Percentiles rank a stretch among this genome's conserved stretches.
Evolutionary conservation across 495 filamentous ascomycete genomes (phyloP).

Genomic region (Aspergillus hancockii): DNA sequence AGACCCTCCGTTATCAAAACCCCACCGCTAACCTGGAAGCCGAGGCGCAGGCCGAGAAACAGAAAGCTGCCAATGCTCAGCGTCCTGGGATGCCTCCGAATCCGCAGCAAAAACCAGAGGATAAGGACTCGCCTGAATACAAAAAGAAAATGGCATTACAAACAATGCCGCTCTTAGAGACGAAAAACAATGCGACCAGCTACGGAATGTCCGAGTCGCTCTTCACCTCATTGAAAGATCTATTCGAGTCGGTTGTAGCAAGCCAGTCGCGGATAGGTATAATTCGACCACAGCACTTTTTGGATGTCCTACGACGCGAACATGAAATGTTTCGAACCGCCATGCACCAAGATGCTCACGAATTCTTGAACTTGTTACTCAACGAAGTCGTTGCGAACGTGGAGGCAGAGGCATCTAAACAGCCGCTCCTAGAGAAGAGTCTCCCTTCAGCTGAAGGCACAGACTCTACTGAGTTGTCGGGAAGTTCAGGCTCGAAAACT

Average conservation of each 20-base stretch:
- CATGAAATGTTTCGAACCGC: slow-evolving; percentile 97
- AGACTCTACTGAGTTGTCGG: slow-evolving; percentile 44
- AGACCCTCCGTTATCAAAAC: slow-evolving; percentile 51
- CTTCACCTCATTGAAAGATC: slow-evolving; percentile 92
- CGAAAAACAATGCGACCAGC: slow-evolving; percentile 71
- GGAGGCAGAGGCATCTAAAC: slow-evolving; percentile 72
- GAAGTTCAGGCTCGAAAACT: slow-evolving; percentile 47
- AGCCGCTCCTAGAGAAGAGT: slow-evolving; percentile 38
- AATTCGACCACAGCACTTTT: slow-evolving; percentile 87
- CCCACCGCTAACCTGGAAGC: slow-evolving; percentile 41
- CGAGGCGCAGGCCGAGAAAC: slow-evolving; percentile 46
- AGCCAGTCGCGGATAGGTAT: slow-evolving; percentile 84
- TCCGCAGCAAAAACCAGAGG: slow-evolving; percentile 71
- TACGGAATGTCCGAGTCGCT: slow-evolving; percentile 95
- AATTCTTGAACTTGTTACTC: slow-evolving; percentile 92
- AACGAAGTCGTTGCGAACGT: slow-evolving; percentile 96
- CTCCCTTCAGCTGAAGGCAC: slow-evolving; percentile 38
- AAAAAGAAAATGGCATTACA: slow-evolving; percentile 94
- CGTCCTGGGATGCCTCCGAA: slow-evolving; percentile 52
- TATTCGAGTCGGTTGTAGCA: slow-evolving; percentile 87
- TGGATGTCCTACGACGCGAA: slow-evolving; percentile 89
- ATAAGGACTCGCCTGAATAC: slow-evolving; percentile 84
- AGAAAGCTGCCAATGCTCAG: slow-evolving; percentile 35
- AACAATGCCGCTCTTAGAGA: slow-evolving; percentile 79
- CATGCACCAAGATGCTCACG: slow-evolving; percentile 98